Conservation (phyloP, 768 basidiomycete species). For the Lanmaoa pseudosensibilis region DNA sequence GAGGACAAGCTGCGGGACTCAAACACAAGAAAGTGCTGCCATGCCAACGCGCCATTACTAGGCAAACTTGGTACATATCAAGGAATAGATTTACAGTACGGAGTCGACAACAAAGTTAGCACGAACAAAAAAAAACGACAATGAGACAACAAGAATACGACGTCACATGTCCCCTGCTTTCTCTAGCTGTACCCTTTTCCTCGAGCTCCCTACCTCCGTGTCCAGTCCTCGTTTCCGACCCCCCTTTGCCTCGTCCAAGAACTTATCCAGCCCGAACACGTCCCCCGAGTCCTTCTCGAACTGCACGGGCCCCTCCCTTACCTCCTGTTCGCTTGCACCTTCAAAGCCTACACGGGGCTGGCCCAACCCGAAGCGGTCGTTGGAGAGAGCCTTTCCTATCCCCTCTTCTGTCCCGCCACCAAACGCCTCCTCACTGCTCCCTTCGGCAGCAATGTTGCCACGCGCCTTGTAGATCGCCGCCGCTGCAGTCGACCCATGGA, state of each 20-base stretch:
- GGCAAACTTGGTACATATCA: neutral
- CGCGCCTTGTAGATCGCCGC: slow-evolving; percentile 99
- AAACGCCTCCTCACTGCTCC: slow-evolving; percentile 85
- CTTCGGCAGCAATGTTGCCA: slow-evolving; percentile 70
- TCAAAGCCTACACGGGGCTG: slow-evolving; percentile 85
- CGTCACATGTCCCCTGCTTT: slow-evolving; percentile 50
- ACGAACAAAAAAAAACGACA: neutral
- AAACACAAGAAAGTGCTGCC: slow-evolving; percentile 7
- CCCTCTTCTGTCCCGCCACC: slow-evolving; percentile 97
- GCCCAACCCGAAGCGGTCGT: slow-evolving; percentile 92
- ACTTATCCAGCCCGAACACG: slow-evolving; percentile 95
- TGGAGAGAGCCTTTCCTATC: slow-evolving; percentile 84
- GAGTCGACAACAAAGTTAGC: neutral
- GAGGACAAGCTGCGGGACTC: neutral
- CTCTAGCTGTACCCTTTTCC: slow-evolving; percentile 71
- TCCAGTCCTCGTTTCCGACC: slow-evolving; percentile 91
- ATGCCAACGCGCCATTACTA: slow-evolving; percentile 19
- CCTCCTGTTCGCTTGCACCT: slow-evolving; percentile 83
- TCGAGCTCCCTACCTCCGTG: slow-evolving; percentile 64
- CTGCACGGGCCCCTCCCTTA: slow-evolving; percentile 91
- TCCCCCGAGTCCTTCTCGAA: slow-evolving; percentile 98
- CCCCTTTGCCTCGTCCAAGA: slow-evolving; percentile 95
- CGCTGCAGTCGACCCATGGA: slow-evolving; percentile 93
- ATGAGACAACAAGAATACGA: neutral
- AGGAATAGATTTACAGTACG: neutral